These are phyloP conservation scores for Fusarium tjaetaba DNA, from an alignment of 2,329 filamentous ascomycete species.

Conservation along the genomic window DNA sequence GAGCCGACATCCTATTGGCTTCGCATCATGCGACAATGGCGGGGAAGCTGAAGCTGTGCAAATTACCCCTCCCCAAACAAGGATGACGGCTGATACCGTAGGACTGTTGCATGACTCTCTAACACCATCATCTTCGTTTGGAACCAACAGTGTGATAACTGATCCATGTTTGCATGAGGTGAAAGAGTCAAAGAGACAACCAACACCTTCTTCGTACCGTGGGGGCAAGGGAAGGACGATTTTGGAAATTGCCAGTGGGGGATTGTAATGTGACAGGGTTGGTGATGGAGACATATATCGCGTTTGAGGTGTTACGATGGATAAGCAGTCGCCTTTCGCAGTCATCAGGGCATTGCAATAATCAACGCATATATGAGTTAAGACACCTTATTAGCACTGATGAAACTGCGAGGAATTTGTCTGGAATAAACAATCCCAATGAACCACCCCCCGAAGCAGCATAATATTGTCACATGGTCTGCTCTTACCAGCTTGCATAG, in stretches of 20 bases:
- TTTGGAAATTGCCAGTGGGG: not conserved
- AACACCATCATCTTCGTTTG: not conserved
- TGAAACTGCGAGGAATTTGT: not conserved
- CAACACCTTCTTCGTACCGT: not conserved
- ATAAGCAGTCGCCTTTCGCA: not conserved
- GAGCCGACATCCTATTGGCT: not conserved
- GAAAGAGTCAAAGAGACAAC: not conserved
- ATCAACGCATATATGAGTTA: not conserved
- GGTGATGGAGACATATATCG: not conserved
- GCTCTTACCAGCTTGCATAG: not conserved
- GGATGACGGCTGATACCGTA: conserved; percentile 12
- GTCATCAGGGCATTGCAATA: not conserved
- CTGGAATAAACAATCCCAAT: not conserved
- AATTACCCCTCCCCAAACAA: not conserved
- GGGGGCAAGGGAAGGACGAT: not conserved
- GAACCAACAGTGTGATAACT: not conserved
- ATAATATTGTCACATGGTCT: not conserved
- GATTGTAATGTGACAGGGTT: not conserved
- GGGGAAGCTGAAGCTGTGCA: not conserved
- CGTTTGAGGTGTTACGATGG: not conserved
- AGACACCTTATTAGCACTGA: too few relatives aligned
- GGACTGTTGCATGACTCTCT: conserved; percentile 17
- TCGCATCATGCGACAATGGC: conserved; percentile 1
- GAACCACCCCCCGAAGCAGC: not conserved
- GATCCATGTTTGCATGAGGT: not conserved